Evolutionary conservation across 805 yeast genomes (phyloP).

Genomic region (Henningerozyma blattae): DNA sequence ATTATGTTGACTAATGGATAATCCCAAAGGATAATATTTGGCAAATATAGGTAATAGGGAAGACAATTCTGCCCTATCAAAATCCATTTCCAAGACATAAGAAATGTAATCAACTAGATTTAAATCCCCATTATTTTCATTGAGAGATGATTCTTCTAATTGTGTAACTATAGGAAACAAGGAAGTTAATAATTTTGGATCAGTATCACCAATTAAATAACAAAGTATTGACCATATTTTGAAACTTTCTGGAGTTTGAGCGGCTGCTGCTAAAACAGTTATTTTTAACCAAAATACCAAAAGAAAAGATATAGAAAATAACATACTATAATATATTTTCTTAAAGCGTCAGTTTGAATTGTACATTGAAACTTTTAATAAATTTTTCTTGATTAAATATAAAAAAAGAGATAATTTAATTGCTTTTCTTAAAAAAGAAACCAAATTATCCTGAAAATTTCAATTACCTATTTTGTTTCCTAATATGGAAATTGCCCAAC

Average conservation of each 20-base stretch:
- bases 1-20: slow-evolving; percentile 1
- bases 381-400: too few species aligned
- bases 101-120: slow-evolving; percentile 1
- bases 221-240: slow-evolving; percentile 7
- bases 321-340: too few species aligned
- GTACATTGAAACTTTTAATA: too few species aligned
- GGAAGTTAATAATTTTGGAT: slow-evolving; percentile 2
- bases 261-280: neutral
- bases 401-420: too few species aligned
- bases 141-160: slow-evolving; percentile 4
- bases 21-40: slow-evolving; percentile 13
- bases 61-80: slow-evolving; percentile 6
- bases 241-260: slow-evolving; percentile 2
- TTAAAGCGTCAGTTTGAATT: too few species aligned
- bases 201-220: slow-evolving; percentile 3
- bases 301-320: too few species aligned
- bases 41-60: slow-evolving; percentile 9
- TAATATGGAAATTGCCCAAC: too few species aligned
- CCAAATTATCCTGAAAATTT: too few species aligned
- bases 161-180: slow-evolving; percentile 8
- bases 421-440: too few species aligned
- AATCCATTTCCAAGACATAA: slow-evolving; percentile 1
- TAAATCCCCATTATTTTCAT: slow-evolving; percentile 3
- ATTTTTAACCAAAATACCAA: too few species aligned
- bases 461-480: too few species aligned